Base-by-base conservation (phyloP, 1,284 basidiomycete species). In the Hypsizygus ulmarius region DNA sequence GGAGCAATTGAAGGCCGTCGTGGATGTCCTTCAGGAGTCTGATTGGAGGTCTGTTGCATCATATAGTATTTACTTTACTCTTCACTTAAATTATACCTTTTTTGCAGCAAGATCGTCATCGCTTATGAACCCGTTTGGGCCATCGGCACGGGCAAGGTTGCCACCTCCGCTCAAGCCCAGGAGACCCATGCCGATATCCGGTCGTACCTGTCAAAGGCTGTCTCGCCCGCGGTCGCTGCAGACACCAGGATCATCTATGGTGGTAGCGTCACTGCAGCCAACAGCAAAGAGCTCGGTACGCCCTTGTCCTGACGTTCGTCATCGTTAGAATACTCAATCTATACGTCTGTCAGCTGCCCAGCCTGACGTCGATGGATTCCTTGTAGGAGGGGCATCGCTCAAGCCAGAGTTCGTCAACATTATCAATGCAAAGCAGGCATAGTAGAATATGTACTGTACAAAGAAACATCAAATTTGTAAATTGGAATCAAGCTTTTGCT, bases 91-190 rank as follows among this genome's bases (percentile, higher is more conserved):
- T 15, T 46, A 2, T 11, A 1, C 27, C 18, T 9, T 12, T 25
- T 25, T 5, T 27, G 27, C 59, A 93, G 90, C 67, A 86, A 91
- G 61, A 78, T 98, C 64, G 96, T 99, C 54, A 78, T 99, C 61
- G 96, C 96, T 14, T 99, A 94, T 68, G 92, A 95, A 68, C 92
- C 93, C 39, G 96, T 99, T 25, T 99, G 96, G 97, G 97, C 96
- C 34, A 99, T 99, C 66, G 96, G 95, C 47, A 97, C 94, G 15
- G 94, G 93, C 57, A 96, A 93, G 72, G 95, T 97, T 51, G 96
- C 97, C 35, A 93, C 93, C 30, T 76, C 89, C 3, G 75, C 71
- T n/a, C 90, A 93, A 69, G 97, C 97, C 1, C 95, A 99, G 71
- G 90, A 96, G 43, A 86, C 92, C 1, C 97, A 99, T 67, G 79